Base-by-base conservation (phyloP, 306 rosid genomes). In the Begonia masoniana region DNA sequence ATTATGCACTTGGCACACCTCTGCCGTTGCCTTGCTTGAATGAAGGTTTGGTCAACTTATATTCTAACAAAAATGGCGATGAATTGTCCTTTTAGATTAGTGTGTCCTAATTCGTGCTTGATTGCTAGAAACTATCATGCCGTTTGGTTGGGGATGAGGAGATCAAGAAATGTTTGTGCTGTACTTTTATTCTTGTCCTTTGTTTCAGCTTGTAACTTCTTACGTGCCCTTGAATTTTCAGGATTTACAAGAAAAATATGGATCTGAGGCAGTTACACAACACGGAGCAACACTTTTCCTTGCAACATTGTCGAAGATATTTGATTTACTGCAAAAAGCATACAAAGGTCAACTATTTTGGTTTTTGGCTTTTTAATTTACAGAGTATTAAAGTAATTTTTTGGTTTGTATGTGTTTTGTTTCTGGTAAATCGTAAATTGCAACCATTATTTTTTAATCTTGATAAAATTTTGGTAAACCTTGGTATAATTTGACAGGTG, bases 241-340 rank as follows among this genome's bases (percentile, higher is more conserved):
- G 99, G 79, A 62, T 64, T 77, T 92, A 66, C 73, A 76, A 68
- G 83, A 83, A 70, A 76, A 77, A 60, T 45, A 71, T 70, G 94
- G 80, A 70, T 14, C 63, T 58, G 88, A 77, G 54, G 77, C 63
- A 56, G 49, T 61, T 62, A 64, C 74, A 66, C 79, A 74, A 69
- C 75, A 76, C 13, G 95, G 93, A 62, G 67, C 62, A 39, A 77
- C 72, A 63, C 49, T 92, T 31, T 69, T 92, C 17, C 60, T 66
- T 52, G 65, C 70, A 56, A 79, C 93, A 50, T 43, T 86, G 78
- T 66, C 80, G 46, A 86, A 77, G 78, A 75, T 86, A 31, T 74
- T 78, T 68, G 64, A 66, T 41, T 71, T 79, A 52, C 65, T 86
- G 62, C 83, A 77, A 73, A 79, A 79, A 65, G 80, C 87, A 57